Evolutionary conservation across 2,329 filamentous ascomycete species (phyloP), one percentile per base, ranked within the genome.

Genomic region (Cercospora nicotianae): DNA sequence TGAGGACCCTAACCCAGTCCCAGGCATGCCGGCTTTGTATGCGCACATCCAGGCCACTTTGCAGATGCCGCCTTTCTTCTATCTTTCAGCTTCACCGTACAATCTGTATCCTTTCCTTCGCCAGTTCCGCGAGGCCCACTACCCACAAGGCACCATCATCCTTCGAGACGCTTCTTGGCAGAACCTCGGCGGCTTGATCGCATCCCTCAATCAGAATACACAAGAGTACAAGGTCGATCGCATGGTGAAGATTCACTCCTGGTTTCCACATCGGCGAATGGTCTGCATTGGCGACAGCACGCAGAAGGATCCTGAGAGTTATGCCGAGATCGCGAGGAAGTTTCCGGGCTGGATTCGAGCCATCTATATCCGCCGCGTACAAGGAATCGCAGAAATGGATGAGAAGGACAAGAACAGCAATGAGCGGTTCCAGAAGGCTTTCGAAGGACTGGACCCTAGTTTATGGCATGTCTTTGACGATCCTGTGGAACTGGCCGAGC

Each of bases 51-150:
- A 89, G 55, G 77, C 77, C 13, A 79, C 81, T 48, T 81, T 88
- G 8, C 67, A 85, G 8, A 83, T 85, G 8, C 90, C 93, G 1
- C 87, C 93, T 0, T 97, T 92, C 86, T 97, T 96, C 83, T 98
- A 98, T 79, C 86, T 98, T 58, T 96, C 92, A 0, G 94, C 94
- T 0, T 96, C 93, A 0, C 94, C 94, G 0, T 97, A 97, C 83
- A 97, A 96, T 74, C 86, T 98, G 9, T 97, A 97, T 76, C 91
- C 92, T 0, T 95, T 97, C 80, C 85, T 98, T 26, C 89, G 86
- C 65, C 79, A 84, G 0, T 98, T 98, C 80, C 85, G 93, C 39
- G 81, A 89, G 64, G 77, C 84, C 1, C 81, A 91, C 79, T 98
- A 90, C 76, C 91, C 91, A 0, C 86, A 85, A 2, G 94, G 94